Base-by-base conservation (phyloP, 1,139 yeast genomes). In the Debaryomyces psychrophilus region DNA sequence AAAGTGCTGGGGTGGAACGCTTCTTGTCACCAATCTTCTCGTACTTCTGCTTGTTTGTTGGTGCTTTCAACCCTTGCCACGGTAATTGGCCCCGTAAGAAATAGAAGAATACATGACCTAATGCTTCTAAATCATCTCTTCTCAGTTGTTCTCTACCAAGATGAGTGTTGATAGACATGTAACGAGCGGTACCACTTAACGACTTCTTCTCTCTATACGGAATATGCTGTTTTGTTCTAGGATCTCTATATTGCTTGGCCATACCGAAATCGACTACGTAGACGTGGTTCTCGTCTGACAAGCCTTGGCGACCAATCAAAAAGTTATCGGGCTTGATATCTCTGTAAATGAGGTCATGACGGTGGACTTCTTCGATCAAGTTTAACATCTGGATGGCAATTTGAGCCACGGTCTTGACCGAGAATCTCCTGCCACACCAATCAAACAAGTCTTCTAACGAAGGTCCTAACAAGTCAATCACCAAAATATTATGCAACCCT, bases 1-100 rank as follows among this genome's bases (percentile, higher is more conserved):
- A 90, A 48, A 77, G 77, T 37, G 93, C 86, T 26, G 87, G 82
- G 11, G 97, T 87, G 8, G 93, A 81, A 67, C 90, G 89, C 70
- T 92, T 92, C 68, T 92, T 92, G 61, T 89, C 93, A 50, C 97
- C 98, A 68, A 93, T 93, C 66, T 90, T 92, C 68, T 93, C 98
- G 67, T 93, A 93, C 68, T 93, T 93, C 63, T 88, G 90, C 70
- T 93, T 93, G 72, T 93, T 93, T 34, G 96, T 90, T 54, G 96
- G 96, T n/a, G 98, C 99, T 69, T 92, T 92, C 55, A 93, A 78
- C 25, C 99, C 98, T 72, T 93, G 99, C 99, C 99, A 93, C 43
- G 99, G 99, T 61, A 93, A 80, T 53, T 89, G 90, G 42, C 99
- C 99, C 57, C 95, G 80, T 58, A 93, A 71, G 63, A 93, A 93